Percentiles rank a stretch among this genome's conserved stretches.
Conservation (phyloP, 805 yeast species). For the Zygosaccharomyces rouxii region DNA sequence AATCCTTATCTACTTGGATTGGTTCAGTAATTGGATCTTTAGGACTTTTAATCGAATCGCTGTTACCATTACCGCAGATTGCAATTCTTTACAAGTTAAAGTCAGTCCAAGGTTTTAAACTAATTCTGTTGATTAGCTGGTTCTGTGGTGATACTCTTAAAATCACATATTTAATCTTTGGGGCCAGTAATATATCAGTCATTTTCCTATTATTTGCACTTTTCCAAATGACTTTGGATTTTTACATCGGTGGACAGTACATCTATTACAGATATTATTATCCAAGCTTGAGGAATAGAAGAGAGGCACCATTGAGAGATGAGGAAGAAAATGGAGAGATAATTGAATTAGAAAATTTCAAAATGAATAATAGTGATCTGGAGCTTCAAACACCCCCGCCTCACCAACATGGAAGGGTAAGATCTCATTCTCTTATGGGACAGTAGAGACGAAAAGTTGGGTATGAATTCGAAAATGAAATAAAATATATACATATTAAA, state of each 20-base stretch:
- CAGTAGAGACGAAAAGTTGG: not conserved
- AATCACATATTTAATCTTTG: conserved; percentile 67
- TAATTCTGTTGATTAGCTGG: conserved; percentile 76
- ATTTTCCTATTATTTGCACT: conserved; percentile 67
- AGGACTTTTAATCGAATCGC: conserved; percentile 68
- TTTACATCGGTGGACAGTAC: conserved; percentile 69
- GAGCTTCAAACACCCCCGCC: conserved; percentile 10
- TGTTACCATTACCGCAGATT: conserved; percentile 74
- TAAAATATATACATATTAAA: not conserved
- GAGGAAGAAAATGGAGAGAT: conserved; percentile 8
- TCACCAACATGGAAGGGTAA: conserved; percentile 8
- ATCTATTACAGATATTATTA: conserved; percentile 52
- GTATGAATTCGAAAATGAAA: no score
- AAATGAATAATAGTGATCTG: conserved; percentile 4
- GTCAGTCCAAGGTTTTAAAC: conserved; percentile 73
- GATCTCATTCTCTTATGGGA: conserved; percentile 9
- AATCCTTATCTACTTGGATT: conserved; percentile 52
- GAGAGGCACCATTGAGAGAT: not conserved
- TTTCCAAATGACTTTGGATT: conserved; percentile 72
- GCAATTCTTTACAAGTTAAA: conserved; percentile 60
- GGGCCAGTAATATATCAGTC: conserved; percentile 62
- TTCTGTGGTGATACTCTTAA: conserved; percentile 82
- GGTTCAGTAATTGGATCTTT: conserved; percentile 49
- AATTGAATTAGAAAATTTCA: conserved; percentile 17
- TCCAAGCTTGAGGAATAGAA: conserved; percentile 11